Percentiles rank a stretch among this genome's conserved stretches.
Conservation (phyloP, 1,284 basidiomycete species). For the Serendipita sp. region DNA sequence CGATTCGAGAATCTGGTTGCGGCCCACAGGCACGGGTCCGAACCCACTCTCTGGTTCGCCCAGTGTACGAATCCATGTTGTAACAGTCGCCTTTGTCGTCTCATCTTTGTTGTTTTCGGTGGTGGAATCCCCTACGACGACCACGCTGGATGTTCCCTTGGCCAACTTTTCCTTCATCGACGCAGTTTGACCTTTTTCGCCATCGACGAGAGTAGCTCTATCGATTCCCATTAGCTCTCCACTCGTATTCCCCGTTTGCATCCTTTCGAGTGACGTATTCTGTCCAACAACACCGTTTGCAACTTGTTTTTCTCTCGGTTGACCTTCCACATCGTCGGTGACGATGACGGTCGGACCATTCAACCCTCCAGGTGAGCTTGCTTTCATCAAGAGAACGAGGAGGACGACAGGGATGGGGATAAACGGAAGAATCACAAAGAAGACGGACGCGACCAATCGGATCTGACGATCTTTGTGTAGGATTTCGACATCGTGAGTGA, state of each 20-base stretch:
- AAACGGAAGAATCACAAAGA: not conserved
- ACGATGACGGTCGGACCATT: not conserved
- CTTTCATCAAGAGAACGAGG: not conserved
- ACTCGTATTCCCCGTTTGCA: too few relatives aligned
- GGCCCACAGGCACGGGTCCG: not conserved
- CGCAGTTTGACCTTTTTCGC: not conserved
- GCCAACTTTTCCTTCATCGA: not conserved
- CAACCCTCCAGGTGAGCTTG: not conserved
- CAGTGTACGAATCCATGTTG: not conserved
- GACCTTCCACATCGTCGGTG: not conserved
- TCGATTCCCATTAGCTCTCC: not conserved
- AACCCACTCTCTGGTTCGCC: slow-evolving; percentile 3
- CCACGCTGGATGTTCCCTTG: not conserved
- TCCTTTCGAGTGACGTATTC: not conserved
- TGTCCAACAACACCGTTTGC: not conserved
- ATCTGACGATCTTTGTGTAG: not conserved
- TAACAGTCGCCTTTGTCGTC: not conserved
- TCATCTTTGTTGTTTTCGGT: not conserved
- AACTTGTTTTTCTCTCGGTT: too few relatives aligned
- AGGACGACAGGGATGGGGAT: slow-evolving; percentile 1
- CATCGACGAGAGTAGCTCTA: not conserved
- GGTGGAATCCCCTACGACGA: not conserved
- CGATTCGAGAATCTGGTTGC: not conserved
- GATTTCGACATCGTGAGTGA: not conserved
- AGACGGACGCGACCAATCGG: not conserved